Conservation (phyloP, 192 early-diverging fungal genomes). For the Radiomyces spectabilis region DNA sequence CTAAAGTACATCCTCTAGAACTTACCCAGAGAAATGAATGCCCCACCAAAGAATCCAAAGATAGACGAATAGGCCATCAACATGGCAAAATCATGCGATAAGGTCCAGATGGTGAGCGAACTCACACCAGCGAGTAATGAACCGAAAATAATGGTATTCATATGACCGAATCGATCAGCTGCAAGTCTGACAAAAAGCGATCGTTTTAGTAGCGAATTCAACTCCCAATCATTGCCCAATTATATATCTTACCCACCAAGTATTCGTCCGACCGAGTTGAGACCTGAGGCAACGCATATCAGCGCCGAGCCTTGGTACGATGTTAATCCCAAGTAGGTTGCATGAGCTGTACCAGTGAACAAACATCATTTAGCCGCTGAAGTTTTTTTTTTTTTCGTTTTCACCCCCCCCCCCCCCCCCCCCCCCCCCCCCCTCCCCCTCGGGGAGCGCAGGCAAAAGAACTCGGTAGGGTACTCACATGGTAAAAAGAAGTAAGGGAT, state of each 20-base stretch:
- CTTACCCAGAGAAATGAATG: neutral
- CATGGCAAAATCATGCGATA: neutral
- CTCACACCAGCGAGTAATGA: neutral
- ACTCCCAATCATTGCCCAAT: neutral
- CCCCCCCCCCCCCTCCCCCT: too few species aligned
- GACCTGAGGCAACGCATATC: conserved; percentile 1
- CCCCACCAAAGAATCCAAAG: conserved; percentile 14
- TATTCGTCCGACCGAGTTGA: conserved; percentile 8
- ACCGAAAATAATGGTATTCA: conserved; percentile 13
- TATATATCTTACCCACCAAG: conserved; percentile 1
- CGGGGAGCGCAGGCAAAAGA: too few species aligned
- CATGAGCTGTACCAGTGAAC: conserved; percentile 10
- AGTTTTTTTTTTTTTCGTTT: too few species aligned
- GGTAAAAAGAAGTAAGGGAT: conserved; percentile 11
- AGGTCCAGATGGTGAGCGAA: conserved; percentile 7
- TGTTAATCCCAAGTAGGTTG: neutral
- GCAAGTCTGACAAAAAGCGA: neutral
- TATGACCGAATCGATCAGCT: conserved; percentile 11
- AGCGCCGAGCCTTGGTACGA: conserved; percentile 5
- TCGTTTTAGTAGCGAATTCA: too few species aligned
- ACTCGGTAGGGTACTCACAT: neutral
- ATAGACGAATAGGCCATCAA: conserved; percentile 12
- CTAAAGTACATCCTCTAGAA: too few species aligned
- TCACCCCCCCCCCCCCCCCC: too few species aligned
- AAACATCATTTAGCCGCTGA: too few species aligned